These are phyloP conservation scores for Syncephalastrum contaminatum DNA, from an alignment of 371 early-diverging fungal species.

Conservation along the genomic window DNA sequence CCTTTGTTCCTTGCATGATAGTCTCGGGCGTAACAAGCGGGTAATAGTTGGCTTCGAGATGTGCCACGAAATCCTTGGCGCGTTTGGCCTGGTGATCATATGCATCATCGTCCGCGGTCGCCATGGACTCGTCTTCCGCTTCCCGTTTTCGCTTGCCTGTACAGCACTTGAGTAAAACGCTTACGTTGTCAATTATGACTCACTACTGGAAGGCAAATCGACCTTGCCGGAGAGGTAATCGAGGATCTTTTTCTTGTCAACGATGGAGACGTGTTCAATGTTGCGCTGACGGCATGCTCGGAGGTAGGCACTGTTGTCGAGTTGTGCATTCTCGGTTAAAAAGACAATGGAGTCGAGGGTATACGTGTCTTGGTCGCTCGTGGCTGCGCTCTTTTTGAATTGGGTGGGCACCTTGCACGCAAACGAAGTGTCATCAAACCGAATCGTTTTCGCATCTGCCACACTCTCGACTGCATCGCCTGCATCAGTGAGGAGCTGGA, in stretches of 20 bases:
- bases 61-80: no score
- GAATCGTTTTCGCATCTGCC: constrained; percentile 54
- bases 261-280: constrained; percentile 69
- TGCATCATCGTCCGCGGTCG: no score
- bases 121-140: constrained; percentile 22
- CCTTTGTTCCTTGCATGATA: constrained; percentile 47
- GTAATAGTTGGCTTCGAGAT: constrained; percentile 28
- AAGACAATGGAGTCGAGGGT: constrained; percentile 76
- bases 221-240: constrained; percentile 77
- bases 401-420: constrained; percentile 60
- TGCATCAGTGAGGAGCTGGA: constrained; percentile 44
- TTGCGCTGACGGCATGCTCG: constrained; percentile 60
- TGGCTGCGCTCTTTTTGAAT: constrained; percentile 49
- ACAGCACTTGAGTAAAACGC: background rate
- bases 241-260: constrained; percentile 67
- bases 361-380: constrained; percentile 62
- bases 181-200: no score
- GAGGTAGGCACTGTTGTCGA: constrained; percentile 74
- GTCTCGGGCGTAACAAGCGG: constrained; percentile 40
- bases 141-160: constrained; percentile 38
- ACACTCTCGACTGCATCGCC: constrained; percentile 51
- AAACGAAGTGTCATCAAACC: constrained; percentile 55
- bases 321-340: constrained; percentile 60
- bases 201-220: constrained; percentile 19
- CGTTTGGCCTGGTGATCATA: no score